Evolutionary conservation across 345 rosid species (phyloP).

Genomic region (Streptanthus diversifolius): DNA sequence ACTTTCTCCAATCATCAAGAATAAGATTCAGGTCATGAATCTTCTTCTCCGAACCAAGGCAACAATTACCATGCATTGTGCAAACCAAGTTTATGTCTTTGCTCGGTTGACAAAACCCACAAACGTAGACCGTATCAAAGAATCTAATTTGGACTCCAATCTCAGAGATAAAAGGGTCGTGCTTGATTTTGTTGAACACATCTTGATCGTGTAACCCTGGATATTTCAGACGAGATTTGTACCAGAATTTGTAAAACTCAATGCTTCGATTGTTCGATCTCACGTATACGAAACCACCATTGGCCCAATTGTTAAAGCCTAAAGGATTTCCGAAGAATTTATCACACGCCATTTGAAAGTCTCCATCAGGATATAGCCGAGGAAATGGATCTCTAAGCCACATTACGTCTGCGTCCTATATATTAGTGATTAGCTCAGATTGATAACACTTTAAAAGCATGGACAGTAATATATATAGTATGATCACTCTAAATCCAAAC

Average conservation of each 20-base stretch:
- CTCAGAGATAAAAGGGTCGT: constrained; percentile 23
- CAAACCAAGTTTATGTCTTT: constrained; percentile 52
- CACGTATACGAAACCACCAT: constrained; percentile 64
- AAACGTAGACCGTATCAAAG: constrained; percentile 53
- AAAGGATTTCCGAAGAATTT: constrained; percentile 36
- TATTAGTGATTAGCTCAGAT: neutral
- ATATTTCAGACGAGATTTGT: constrained; percentile 36
- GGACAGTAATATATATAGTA: too few species aligned
- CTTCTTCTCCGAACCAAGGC: constrained; percentile 52
- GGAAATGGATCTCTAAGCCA: constrained; percentile 77
- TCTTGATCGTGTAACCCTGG: constrained; percentile 70
- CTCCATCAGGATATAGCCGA: constrained; percentile 45
- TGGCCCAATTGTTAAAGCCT: constrained; percentile 39
- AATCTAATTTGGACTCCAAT: constrained; percentile 50
- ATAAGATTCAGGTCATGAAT: constrained; percentile 48
- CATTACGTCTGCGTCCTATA: constrained; percentile 69
- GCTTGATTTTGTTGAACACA: constrained; percentile 62
- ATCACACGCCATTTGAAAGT: constrained; percentile 85
- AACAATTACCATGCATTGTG: constrained; percentile 86
- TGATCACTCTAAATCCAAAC: too few species aligned
- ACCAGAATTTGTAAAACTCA: constrained; percentile 62
- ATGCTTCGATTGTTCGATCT: constrained; percentile 50
- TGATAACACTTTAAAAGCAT: neutral
- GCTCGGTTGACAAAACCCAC: constrained; percentile 65
- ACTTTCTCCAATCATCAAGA: constrained; percentile 61